Base-by-base conservation (phyloP, 768 basidiomycete species). In the Tulasnella sp. region DNA sequence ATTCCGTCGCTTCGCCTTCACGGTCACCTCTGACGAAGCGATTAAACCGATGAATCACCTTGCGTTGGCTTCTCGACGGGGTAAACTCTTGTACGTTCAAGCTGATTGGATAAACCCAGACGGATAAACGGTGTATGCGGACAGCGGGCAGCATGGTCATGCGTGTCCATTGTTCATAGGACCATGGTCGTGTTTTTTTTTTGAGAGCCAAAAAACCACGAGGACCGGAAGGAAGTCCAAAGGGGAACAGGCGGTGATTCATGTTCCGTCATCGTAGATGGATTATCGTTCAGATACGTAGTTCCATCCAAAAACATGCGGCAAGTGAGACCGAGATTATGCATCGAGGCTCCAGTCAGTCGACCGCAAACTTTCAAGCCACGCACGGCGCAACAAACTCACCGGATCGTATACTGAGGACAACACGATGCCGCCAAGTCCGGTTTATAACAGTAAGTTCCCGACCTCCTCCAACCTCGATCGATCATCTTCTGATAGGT, bases 381-480 rank as follows among this genome's bases (percentile, higher is more conserved):
- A n/a, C n/a, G n/a, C n/a, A n/a, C n/a, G n/a, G n/a, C n/a, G n/a
- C n/a, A n/a, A n/a, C n/a, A n/a, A n/a, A n/a, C 74, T 57, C 65
- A 87, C 91, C 81, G 88, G 69, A 97, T 97, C 2, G 94, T 91
- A 68, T 96, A 94, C 64, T 92, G 87, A 0, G 93, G 90, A 68
- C 94, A 98, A 68, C 94, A 97, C 9, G 91, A 85, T 4, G 71
- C 68, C 62, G 74, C 78, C 70, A 93, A 74, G 69, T 93, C 83
- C 3, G 92, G 92, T 63, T 88, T 90, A 70, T 97, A 97, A 66
- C 89, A 83, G 71, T 83, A 92, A 27, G 73, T 75, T 71, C 87
- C 87, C 57, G 86, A 87, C 61, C 89, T 78, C 55, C 89, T 79
- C 88, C 88, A 92, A 24, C 88, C 87, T 9, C 83, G 77, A 70